Evolutionary conservation across 768 basidiomycete genomes (phyloP).

Genomic region (Macrolepiota dolichaula): DNA sequence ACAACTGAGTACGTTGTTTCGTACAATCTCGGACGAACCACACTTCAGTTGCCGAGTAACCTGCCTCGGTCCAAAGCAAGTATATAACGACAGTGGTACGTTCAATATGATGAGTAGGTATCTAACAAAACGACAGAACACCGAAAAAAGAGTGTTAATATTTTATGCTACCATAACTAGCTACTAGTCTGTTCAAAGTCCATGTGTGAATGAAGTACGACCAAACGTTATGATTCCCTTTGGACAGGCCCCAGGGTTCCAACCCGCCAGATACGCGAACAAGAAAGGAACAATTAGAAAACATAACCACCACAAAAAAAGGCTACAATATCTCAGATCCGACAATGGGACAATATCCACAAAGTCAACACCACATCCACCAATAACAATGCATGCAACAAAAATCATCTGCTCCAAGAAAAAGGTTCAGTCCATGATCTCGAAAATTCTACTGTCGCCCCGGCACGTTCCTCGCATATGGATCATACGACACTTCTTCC

Average conservation of each 20-base stretch:
- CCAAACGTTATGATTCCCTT: neutral
- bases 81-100: neutral
- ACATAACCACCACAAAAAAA: neutral
- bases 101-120: neutral
- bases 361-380: no score
- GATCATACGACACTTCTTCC: conserved; percentile 24
- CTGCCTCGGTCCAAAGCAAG: neutral
- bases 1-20: no score
- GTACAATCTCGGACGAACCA: no score
- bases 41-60: neutral
- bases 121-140: neutral
- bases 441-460: neutral
- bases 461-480: conserved; percentile 25
- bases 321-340: neutral
- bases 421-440: neutral
- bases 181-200: neutral
- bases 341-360: neutral
- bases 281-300: neutral
- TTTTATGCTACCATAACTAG: neutral
- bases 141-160: neutral
- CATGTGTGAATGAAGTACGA: neutral
- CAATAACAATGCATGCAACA: neutral
- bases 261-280: neutral
- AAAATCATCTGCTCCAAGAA: neutral
- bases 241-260: no score